These are phyloP conservation scores for Erigeron philadelphicus DNA, from an alignment of 140 eudicot species.

Conservation along the genomic window DNA sequence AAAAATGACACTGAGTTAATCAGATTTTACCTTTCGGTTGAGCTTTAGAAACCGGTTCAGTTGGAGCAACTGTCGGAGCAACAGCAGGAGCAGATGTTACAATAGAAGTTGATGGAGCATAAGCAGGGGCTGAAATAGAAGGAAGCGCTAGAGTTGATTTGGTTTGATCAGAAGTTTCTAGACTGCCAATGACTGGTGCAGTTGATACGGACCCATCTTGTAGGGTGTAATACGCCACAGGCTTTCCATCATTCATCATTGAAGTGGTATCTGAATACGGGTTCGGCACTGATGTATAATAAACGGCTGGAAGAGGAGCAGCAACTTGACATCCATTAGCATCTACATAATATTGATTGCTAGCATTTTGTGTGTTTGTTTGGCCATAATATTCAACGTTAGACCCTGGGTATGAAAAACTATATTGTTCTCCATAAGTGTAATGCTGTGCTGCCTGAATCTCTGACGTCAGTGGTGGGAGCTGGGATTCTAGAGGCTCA, in stretches of 20 bases:
- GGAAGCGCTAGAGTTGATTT: slow-evolving; percentile 30
- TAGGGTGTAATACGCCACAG: slow-evolving; percentile 50
- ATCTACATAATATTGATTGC: slow-evolving; percentile 41
- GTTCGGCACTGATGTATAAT: slow-evolving; percentile 40
- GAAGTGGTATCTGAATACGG: slow-evolving; percentile 34
- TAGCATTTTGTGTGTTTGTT: slow-evolving; percentile 30
- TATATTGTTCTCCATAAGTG: slow-evolving; percentile 53
- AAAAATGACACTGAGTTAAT: not conserved
- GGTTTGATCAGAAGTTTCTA: slow-evolving; percentile 31
- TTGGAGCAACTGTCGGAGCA: slow-evolving; percentile 24
- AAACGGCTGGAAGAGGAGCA: slow-evolving; percentile 35
- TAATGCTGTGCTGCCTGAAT: slow-evolving; percentile 40
- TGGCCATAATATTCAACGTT: slow-evolving; percentile 52
- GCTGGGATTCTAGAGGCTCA: slow-evolving; percentile 53
- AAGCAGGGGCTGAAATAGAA: slow-evolving; percentile 23
- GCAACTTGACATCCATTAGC: slow-evolving; percentile 52
- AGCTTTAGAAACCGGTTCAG: slow-evolving; percentile 49
- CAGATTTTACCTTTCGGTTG: slow-evolving; percentile 68
- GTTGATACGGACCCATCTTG: slow-evolving; percentile 43
- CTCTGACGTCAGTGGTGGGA: slow-evolving; percentile 40
- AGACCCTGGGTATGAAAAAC: slow-evolving; percentile 40
- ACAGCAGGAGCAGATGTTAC: slow-evolving; percentile 39
- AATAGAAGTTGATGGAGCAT: slow-evolving; percentile 32
- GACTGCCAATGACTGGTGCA: slow-evolving; percentile 31
- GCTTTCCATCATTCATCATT: slow-evolving; percentile 38